Conservation (phyloP, 2,329 filamentous ascomycete genomes). For the Diaporthe ilicicola region DNA sequence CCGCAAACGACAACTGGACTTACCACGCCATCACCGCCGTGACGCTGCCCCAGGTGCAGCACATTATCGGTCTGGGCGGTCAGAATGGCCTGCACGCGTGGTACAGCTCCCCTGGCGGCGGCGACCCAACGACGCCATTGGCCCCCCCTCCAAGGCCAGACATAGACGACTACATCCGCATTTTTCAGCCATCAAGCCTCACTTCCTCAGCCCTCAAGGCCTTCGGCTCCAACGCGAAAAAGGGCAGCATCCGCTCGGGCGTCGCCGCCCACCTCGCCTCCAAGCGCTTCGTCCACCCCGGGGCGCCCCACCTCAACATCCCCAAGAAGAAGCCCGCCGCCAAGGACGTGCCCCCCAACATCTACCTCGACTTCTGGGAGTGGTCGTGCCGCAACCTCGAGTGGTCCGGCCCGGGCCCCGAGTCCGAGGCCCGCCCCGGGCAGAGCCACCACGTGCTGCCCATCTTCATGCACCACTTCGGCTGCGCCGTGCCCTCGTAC, state of each 20-base stretch:
- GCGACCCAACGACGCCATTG: conserved; percentile 36
- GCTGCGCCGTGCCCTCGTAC: conserved; percentile 74
- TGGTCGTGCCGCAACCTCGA: conserved; percentile 72
- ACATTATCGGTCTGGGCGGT: conserved; percentile 52
- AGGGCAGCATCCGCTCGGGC: conserved; percentile 65
- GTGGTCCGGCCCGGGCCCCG: conserved; percentile 68
- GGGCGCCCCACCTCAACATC: conserved; percentile 49
- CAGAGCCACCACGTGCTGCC: conserved; percentile 75
- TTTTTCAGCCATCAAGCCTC: conserved; percentile 69
- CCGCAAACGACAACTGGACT: conserved; percentile 54
- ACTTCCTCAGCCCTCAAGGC: conserved; percentile 70
- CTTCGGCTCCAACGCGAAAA: conserved; percentile 70
- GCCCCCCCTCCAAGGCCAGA: conserved; percentile 57
- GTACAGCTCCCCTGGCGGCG: conserved; percentile 46
- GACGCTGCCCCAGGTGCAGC: conserved; percentile 57
- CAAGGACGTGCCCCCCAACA: conserved; percentile 59
- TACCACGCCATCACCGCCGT: conserved; percentile 62
- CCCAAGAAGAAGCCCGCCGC: conserved; percentile 55
- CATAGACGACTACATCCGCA: conserved; percentile 70
- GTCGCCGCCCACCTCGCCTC: conserved; percentile 64
- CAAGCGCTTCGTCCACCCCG: conserved; percentile 61
- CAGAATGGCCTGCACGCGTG: conserved; percentile 58
- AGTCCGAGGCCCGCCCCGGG: conserved; percentile 56
- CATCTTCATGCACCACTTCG: conserved; percentile 81
- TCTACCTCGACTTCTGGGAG: conserved; percentile 72